phyloP scores from a whole-genome alignment of 805 yeast genomes.

The Candida jianshihensis region DNA sequence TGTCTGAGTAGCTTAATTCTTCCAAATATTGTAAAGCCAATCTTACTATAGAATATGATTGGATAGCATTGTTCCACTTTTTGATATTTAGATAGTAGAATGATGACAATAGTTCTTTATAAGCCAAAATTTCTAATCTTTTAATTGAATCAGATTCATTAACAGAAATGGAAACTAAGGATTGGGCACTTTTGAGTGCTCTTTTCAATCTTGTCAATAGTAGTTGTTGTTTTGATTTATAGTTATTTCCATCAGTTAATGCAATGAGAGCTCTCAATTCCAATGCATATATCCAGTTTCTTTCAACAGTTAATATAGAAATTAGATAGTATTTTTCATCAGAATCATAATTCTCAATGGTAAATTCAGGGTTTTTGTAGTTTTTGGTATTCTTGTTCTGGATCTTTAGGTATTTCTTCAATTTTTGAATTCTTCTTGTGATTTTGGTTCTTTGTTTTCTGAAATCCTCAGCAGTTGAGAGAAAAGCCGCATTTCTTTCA shows the following conservation, averaged over 20 bases:
- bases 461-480: conserved; percentile 64
- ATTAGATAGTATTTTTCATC: conserved; percentile 51
- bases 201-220: conserved; percentile 62
- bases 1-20: conserved; percentile 17
- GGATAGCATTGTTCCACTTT: conserved; percentile 48
- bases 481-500: conserved; percentile 53
- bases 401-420: conserved; percentile 59
- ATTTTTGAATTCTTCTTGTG: conserved; percentile 50
- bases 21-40: conserved; percentile 52
- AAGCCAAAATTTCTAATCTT: conserved; percentile 31
- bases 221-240: conserved; percentile 36
- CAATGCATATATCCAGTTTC: conserved; percentile 64
- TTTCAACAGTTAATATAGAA: conserved; percentile 63
- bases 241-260: conserved; percentile 31
- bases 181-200: conserved; percentile 39
- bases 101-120: conserved; percentile 46
- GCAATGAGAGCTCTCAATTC: conserved; percentile 53
- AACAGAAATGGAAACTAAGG: conserved; percentile 32
- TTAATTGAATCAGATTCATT: conserved; percentile 32
- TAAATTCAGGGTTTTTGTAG: conserved; percentile 44
- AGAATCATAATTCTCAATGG: conserved; percentile 39
- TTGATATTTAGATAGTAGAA: conserved; percentile 42
- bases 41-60: conserved; percentile 52
- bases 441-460: conserved; percentile 59
- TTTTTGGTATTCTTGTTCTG: conserved; percentile 62